These are phyloP conservation scores for Heliamphora exappendiculata DNA, from an alignment of 148 eudicot genomes.

Conservation along the genomic window DNA sequence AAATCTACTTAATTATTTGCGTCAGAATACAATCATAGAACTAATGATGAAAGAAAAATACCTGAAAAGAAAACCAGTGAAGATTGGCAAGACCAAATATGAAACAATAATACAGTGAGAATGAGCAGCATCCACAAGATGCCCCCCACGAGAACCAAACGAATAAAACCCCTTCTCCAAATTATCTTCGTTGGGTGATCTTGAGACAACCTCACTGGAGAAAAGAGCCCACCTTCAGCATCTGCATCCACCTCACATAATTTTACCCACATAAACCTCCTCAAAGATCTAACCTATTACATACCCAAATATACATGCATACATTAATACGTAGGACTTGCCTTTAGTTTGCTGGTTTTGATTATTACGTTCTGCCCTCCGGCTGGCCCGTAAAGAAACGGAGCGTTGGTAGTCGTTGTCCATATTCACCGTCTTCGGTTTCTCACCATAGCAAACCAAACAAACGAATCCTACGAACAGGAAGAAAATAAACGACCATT, in stretches of 20 bases:
- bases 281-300: neutral
- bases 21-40: neutral
- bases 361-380: conserved; percentile 39
- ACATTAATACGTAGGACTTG: neutral
- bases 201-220: conserved; percentile 35
- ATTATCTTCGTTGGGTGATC: conserved; percentile 54
- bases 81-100: conserved; percentile 94
- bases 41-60: conserved; percentile 13
- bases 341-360: conserved; percentile 32
- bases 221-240: conserved; percentile 32
- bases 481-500: neutral
- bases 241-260: conserved; percentile 29
- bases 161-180: conserved; percentile 81
- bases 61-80: conserved; percentile 88
- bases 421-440: conserved; percentile 25
- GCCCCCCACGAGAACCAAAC: conserved; percentile 79
- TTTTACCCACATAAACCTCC: neutral
- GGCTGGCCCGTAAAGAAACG: conserved; percentile 48
- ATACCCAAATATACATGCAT: neutral
- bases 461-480: neutral
- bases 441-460: conserved; percentile 18
- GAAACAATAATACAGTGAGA: conserved; percentile 59
- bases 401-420: conserved; percentile 44
- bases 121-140: conserved; percentile 88
- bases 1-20: neutral